Evolutionary conservation across 495 filamentous ascomycete species (phyloP).

Genomic region (Pyrenula massariospora): DNA sequence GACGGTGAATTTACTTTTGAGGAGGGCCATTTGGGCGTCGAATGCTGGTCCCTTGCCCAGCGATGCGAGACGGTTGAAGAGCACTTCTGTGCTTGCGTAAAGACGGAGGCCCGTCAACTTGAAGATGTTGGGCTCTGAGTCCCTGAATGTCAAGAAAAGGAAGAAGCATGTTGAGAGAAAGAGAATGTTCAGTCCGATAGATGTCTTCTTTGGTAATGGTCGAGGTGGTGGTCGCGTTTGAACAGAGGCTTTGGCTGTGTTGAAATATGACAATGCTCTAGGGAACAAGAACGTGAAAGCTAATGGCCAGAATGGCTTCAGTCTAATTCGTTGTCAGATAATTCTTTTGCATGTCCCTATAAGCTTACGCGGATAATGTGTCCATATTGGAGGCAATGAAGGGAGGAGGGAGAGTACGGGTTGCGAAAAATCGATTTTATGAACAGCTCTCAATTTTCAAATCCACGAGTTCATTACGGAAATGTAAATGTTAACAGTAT

Average conservation of each 20-base stretch:
- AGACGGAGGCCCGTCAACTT: conserved; percentile 62
- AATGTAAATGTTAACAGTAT: too few relatives aligned
- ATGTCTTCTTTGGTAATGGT: conserved; percentile 25
- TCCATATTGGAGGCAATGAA: not conserved
- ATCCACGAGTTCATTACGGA: too few relatives aligned
- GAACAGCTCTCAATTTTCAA: too few relatives aligned
- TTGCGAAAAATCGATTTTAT: too few relatives aligned
- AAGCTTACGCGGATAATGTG: not conserved
- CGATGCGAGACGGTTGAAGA: conserved; percentile 66
- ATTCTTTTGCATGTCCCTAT: not conserved
- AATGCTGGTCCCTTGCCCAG: conserved; percentile 43
- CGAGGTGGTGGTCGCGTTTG: conserved; percentile 41
- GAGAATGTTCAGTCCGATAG: conserved; percentile 49
- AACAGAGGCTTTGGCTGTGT: not conserved
- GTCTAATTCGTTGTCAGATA: not conserved
- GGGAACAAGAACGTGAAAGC: not conserved
- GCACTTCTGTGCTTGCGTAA: conserved; percentile 70
- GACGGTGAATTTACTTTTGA: conserved; percentile 50
- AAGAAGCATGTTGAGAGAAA: conserved; percentile 41
- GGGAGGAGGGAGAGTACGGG: too few relatives aligned
- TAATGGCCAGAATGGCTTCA: not conserved
- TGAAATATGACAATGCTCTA: not conserved
- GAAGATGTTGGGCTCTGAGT: conserved; percentile 69
- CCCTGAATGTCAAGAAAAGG: conserved; percentile 55
- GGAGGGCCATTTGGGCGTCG: conserved; percentile 46